Evolutionary conservation across 2,329 filamentous ascomycete genomes (phyloP).

Genomic region (Aureobasidium sp.): DNA sequence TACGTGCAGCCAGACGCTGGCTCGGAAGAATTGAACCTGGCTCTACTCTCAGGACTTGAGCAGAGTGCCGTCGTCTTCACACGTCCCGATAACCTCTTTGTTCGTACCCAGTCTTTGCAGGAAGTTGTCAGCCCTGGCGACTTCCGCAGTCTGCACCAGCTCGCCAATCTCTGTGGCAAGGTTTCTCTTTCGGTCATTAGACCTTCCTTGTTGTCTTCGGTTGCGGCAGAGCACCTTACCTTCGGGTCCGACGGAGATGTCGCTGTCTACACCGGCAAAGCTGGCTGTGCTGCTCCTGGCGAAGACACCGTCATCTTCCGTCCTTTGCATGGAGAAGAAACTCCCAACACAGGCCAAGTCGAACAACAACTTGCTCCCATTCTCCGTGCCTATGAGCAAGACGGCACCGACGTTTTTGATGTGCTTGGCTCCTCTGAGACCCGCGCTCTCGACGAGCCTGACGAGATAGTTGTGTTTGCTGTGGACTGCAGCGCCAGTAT

Average conservation of each 20-base stretch:
- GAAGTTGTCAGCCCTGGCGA: conserved; percentile 23
- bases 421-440: conserved; percentile 33
- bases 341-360: conserved; percentile 38
- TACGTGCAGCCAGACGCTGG: background rate
- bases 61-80: background rate
- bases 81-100: background rate
- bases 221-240: conserved; percentile 37
- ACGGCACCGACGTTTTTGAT: conserved; percentile 41
- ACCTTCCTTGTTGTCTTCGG: conserved; percentile 33
- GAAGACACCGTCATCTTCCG: conserved; percentile 39
- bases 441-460: conserved; percentile 33
- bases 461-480: conserved; percentile 40
- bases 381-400: conserved; percentile 32
- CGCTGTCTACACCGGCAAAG: conserved; percentile 41
- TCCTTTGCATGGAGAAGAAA: conserved; percentile 35
- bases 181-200: conserved; percentile 35
- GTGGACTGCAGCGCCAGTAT: conserved; percentile 41
- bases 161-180: conserved; percentile 35
- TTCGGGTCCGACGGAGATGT: conserved; percentile 38
- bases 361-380: conserved; percentile 40
- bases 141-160: conserved; percentile 31
- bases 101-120: background rate
- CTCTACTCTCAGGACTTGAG: background rate
- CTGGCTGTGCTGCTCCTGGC: conserved; percentile 36
- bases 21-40: background rate